Conservation (phyloP, 805 yeast genomes). For the Candida fluviatilis region DNA sequence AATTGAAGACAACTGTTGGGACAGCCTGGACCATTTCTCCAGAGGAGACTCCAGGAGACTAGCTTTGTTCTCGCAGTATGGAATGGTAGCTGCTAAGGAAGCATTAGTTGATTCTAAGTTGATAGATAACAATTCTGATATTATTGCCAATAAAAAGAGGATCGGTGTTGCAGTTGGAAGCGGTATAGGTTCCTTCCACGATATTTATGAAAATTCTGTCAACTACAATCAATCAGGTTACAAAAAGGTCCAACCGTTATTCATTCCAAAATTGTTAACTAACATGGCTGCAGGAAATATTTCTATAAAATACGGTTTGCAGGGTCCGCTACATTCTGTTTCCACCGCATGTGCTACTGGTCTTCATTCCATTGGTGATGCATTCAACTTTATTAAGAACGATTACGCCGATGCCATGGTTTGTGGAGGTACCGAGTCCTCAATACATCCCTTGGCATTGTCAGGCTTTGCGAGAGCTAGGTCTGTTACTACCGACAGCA, state of each 20-base stretch:
- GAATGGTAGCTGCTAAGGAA: slow-evolving; percentile 69
- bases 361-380: slow-evolving; percentile 89
- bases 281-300: slow-evolving; percentile 96
- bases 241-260: slow-evolving; percentile 75
- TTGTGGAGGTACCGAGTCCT: slow-evolving; percentile 92
- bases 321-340: slow-evolving; percentile 85
- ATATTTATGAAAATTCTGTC: slow-evolving; percentile 59
- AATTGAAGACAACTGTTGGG: slow-evolving; percentile 46
- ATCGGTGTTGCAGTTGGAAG: slow-evolving; percentile 88
- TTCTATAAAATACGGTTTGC: slow-evolving; percentile 68
- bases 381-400: slow-evolving; percentile 69
- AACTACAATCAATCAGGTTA: slow-evolving; percentile 45
- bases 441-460: slow-evolving; percentile 79
- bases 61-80: slow-evolving; percentile 75
- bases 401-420: slow-evolving; percentile 84
- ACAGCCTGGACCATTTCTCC: slow-evolving; percentile 44
- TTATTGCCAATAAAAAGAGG: slow-evolving; percentile 38
- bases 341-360: slow-evolving; percentile 99
- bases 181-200: slow-evolving; percentile 86
- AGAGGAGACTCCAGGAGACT: slow-evolving; percentile 54
- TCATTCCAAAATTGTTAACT: slow-evolving; percentile 76
- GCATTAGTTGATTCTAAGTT: slow-evolving; percentile 66
- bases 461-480: slow-evolving; percentile 91
- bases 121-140: slow-evolving; percentile 5
- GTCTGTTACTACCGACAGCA: slow-evolving; percentile 62